These are phyloP conservation scores for Rhodotorula graminis DNA, from an alignment of 768 basidiomycete species.

Conservation along the genomic window DNA sequence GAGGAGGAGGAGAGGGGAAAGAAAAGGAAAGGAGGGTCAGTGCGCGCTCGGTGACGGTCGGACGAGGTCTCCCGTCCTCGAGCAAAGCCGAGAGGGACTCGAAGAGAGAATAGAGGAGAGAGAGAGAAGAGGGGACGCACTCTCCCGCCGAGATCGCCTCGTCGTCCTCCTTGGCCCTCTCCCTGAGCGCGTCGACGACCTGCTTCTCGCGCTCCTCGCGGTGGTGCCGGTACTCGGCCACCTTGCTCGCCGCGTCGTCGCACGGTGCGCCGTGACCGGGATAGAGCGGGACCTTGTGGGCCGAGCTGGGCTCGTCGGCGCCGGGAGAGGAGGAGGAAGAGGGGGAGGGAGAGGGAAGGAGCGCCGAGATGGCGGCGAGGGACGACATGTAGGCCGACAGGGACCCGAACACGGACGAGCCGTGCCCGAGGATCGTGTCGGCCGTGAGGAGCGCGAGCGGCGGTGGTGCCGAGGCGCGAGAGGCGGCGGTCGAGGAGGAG, in stretches of 20 bases:
- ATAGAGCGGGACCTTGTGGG: constrained; percentile 54
- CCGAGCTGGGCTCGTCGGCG: not conserved
- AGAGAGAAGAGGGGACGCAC: constrained; percentile 13
- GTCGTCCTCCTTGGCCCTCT: constrained; percentile 45
- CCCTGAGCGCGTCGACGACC: constrained; percentile 52
- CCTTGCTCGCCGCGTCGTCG: constrained; percentile 57
- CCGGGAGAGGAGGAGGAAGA: too few relatives aligned
- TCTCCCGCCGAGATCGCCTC: constrained; percentile 46
- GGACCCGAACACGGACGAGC: constrained; percentile 83
- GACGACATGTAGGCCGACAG: constrained; percentile 60
- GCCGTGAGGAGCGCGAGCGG: constrained; percentile 65
- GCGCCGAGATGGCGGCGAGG: constrained; percentile 46
- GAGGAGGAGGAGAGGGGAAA: not conserved
- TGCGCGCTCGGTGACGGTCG: too few relatives aligned
- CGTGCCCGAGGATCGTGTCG: constrained; percentile 84
- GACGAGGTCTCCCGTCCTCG: too few relatives aligned
- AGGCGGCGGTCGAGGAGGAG: constrained; percentile 46
- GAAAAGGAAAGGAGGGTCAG: too few relatives aligned
- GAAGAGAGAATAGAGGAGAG: not conserved
- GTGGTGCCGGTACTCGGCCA: constrained; percentile 71
- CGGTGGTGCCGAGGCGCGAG: constrained; percentile 38
- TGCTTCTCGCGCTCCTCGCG: constrained; percentile 75
- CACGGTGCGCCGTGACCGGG: constrained; percentile 86
- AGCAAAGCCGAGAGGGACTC: too few relatives aligned
- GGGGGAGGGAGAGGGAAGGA: too few relatives aligned